Evolutionary conservation across 2,329 filamentous ascomycete species (phyloP), one percentile per base, ranked within the genome.

Genomic region (Calonectria hawksworthii): DNA sequence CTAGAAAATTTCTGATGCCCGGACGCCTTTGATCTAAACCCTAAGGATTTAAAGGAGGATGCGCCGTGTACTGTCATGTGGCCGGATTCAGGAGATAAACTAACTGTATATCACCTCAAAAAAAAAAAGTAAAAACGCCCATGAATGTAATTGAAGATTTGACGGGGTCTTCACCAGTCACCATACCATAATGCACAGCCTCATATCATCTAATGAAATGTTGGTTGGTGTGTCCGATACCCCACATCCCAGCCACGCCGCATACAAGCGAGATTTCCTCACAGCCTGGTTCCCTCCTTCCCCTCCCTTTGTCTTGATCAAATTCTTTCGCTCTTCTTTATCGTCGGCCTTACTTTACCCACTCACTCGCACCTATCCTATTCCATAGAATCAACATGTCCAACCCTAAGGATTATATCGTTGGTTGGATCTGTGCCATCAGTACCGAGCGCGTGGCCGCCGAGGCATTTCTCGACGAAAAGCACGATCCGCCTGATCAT

Each of bases 391-490:
- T 47, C 44, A 23, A 47, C 6, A 47, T 47, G 44, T 47, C 44
- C 3, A 13, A 47, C 6, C 44, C 44, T 5, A 47, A 23, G 3
- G 44, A 47, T 65, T 83, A 83, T 54, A 76, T 67, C 10, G 75
- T 82, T 38, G 81, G 79, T 11, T 84, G 81, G 82, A 80, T 83
- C 61, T 83, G 79, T 59, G 76, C 81, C 14, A 70, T 83, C 9
- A 50, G 74, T 21, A 68, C 77, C 9, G 82, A 84, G 38, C 73
- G 76, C 44, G 74, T 78, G 44, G 82, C 81, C 14, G 80, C 82
- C 1, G 51, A 75, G 51, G 70, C 56, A 14, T 80, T 83, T 73
- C 74, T 83, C 6, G 80, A 83, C 54, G 77, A 82, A 52, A 64
- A 74, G 34, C 75, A 78, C 59, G 68, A 78, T 38, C n/a, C 47